Evolutionary conservation across 2,329 filamentous ascomycete species (phyloP), one percentile per base, ranked within the genome.

Genomic region (Fusarium sp.): DNA sequence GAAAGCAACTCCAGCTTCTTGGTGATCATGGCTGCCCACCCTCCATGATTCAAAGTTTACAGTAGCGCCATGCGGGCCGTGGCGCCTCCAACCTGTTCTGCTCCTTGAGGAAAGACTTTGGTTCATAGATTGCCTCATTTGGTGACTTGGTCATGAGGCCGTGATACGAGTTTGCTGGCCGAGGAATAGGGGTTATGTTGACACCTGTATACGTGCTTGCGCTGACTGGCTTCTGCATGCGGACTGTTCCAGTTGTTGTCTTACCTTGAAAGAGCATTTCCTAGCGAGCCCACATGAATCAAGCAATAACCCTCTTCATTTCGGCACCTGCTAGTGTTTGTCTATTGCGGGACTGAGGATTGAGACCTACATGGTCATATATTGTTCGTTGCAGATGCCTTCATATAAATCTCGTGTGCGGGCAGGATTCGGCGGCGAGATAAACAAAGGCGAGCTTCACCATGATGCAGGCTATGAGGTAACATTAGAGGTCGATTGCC

Each of bases 31-130:
- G 46, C 46, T 61, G 33, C 27, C 33, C 23, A 60, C 57, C 50
- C 57, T 64, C 57, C 50, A 58, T 56, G 14, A 33, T 68, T 51
- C 56, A 61, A 44, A 51, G 68, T 66, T 61, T 61, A 49, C 56
- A 58, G 62, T 68, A 71, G 69, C 59, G 67, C 53, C 44, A 34
- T 42, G 64, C 69, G 67, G 69, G 58, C 69, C 64, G 69, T 34
- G 29, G 56, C 61, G 64, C 55, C 50, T 68, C 60, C 59, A 60
- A 49, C 31, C 25, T 60, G 16, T 38, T 31, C 25, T 62, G 51
- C 34, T 54, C 10, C 42, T 50, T 58, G 27, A 25, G 54, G 54
- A 55, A 33, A 50, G 36, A 51, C 31, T 46, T 23, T 57, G 25
- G 40, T 27, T 42, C 18, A 31, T 53, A 40, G 18, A 59, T 63